Evolutionary conservation across 768 basidiomycete species (phyloP).

Genomic region (Trametes meyenii): DNA sequence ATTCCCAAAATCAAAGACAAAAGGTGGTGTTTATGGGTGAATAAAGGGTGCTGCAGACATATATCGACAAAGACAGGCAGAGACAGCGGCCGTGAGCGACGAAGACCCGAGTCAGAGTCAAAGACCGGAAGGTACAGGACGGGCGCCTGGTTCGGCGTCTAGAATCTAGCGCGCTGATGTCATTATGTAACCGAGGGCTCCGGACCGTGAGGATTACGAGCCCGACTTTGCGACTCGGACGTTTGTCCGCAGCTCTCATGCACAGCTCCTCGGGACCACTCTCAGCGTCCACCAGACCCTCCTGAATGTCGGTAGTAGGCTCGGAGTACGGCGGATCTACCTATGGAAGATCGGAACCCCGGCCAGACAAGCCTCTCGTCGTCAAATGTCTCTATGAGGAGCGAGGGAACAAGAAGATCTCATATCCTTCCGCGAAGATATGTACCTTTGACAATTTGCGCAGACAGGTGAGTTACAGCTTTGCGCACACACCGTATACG

Average conservation of each 20-base stretch:
- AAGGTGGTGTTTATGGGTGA: no score
- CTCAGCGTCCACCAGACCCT: conserved; percentile 5
- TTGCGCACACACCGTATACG: background rate
- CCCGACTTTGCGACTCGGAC: no score
- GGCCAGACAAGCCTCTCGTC: conserved; percentile 76
- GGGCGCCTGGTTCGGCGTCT: no score
- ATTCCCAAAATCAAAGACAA: no score
- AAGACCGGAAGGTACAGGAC: no score
- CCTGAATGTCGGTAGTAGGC: conserved; percentile 27
- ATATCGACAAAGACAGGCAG: no score
- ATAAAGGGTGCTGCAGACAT: no score
- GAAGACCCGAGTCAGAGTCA: no score
- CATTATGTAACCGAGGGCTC: conserved; percentile 6
- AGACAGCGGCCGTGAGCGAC: no score
- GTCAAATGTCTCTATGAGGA: conserved; percentile 83
- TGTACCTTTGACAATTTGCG: conserved; percentile 78
- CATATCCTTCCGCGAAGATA: conserved; percentile 75
- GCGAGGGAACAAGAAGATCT: conserved; percentile 70
- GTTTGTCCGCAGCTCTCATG: conserved; percentile 18
- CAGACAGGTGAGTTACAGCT: conserved; percentile 56
- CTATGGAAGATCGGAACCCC: conserved; percentile 38
- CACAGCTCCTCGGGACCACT: conserved; percentile 15
- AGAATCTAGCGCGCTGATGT: background rate
- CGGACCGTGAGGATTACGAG: conserved; percentile 2
- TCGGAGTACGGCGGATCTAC: conserved; percentile 33